Evolutionary conservation across 257 asterid genomes (phyloP).

Genomic region (Fraxinus cuspidata): DNA sequence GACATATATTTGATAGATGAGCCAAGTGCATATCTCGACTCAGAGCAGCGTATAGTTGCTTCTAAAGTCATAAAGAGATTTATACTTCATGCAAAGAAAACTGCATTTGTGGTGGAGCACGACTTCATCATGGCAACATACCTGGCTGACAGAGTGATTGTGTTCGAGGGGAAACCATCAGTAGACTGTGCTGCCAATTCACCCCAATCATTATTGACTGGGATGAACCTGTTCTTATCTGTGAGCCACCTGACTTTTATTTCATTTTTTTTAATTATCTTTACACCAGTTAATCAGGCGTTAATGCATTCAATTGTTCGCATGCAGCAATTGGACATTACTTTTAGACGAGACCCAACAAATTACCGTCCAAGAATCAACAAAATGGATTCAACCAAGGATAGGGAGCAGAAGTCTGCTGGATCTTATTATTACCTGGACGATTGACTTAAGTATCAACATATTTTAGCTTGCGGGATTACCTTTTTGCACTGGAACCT

Average conservation of each 20-base stretch:
- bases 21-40: conserved; percentile 90
- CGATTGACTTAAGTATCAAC: conserved; percentile 42
- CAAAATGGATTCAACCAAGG: conserved; percentile 91
- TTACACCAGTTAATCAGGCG: neutral
- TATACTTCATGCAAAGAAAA: conserved; percentile 61
- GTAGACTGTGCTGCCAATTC: conserved; percentile 53
- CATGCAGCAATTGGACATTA: conserved; percentile 90
- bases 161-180: conserved; percentile 55
- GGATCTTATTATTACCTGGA: conserved; percentile 94
- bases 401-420: conserved; percentile 92
- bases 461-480: conserved; percentile 7
- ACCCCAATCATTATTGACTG: conserved; percentile 55
- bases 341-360: conserved; percentile 96
- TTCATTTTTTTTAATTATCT: neutral
- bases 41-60: conserved; percentile 73
- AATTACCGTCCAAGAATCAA: conserved; percentile 94
- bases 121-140: conserved; percentile 75
- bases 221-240: conserved; percentile 58
- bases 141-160: conserved; percentile 68
- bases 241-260: conserved; percentile 31
- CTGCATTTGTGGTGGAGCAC: conserved; percentile 67
- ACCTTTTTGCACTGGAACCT: conserved; percentile 22
- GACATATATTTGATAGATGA: conserved; percentile 94
- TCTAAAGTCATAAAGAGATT: conserved; percentile 67
- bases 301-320: neutral